Evolutionary conservation across 2,329 filamentous ascomycete genomes (phyloP), one percentile per base, ranked within the genome.

Genomic region (Ophiocordyceps camponoti-leonardi): DNA sequence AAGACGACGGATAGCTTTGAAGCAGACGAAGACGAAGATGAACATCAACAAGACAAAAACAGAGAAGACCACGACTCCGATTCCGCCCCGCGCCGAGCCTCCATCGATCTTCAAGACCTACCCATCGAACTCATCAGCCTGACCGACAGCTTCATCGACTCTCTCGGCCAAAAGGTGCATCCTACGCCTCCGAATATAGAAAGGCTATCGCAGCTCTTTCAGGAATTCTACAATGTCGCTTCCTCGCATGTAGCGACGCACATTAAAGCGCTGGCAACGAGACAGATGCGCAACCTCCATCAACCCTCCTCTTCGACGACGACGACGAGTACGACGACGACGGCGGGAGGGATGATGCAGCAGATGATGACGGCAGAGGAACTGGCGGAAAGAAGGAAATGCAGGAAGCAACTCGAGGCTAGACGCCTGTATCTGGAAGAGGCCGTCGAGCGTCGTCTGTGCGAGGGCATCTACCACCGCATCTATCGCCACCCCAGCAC

Each of bases 321-420:
- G n/a, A n/a, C n/a, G n/a, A n/a, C n/a, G n/a, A n/a, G n/a, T n/a
- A n/a, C n/a, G n/a, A n/a, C n/a, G n/a, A n/a, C n/a, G n/a, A n/a
- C n/a, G n/a, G n/a, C 22, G 59, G 47, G 63, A 53, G 70, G 72
- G 28, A 44, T 62, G 1, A 69, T 75, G 42, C 86, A 87, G 55
- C 86, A 92, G 62, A 93, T 98, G 86, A 76, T 96, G 49, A 95
- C 92, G 3, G 71, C 83, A 0, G 79, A 86, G 4, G 92, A 98
- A 60, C 79, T 94, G 42, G 77, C 81, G 0, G 78, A 87, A 49
- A 76, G 82, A 51, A 87, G 88, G 61, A 83, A 78, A 53, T 83
- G 84, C 26, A 76, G 87, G 47, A 84, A 79, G 56, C 69, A 81
- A 6, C 67, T 95, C 12, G 88, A 94, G 53, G 71, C 79, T 20